Percentiles rank a stretch among this genome's conserved stretches.
Evolutionary conservation across 345 rosid genomes (phyloP).

Genomic region (Brassica juncea): DNA sequence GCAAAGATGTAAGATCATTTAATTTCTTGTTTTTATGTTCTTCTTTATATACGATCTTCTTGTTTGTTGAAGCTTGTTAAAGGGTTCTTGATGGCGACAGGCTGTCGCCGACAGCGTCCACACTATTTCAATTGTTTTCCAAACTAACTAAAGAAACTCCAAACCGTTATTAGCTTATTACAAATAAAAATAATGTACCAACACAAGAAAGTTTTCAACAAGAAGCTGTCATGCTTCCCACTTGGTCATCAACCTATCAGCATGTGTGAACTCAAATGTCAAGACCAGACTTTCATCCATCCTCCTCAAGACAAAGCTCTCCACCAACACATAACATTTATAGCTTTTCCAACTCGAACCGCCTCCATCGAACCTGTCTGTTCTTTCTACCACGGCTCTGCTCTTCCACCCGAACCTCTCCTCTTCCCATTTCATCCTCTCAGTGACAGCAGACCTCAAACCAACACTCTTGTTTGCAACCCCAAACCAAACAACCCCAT

Average conservation of each 20-base stretch:
- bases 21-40: neutral
- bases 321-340: conserved; percentile 59
- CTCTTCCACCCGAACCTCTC: conserved; percentile 57
- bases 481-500: conserved; percentile 50
- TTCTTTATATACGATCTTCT: neutral
- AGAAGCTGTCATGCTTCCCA: conserved; percentile 43
- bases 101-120: neutral
- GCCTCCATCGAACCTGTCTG: conserved; percentile 33
- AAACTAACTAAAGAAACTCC: neutral
- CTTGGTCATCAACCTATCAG: conserved; percentile 41
- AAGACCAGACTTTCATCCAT: conserved; percentile 55
- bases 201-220: neutral
- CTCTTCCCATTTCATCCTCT: conserved; percentile 61
- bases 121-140: neutral
- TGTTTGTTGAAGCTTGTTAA: neutral
- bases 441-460: conserved; percentile 43
- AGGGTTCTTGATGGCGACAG: neutral
- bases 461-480: conserved; percentile 43
- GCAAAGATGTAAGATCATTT: neutral
- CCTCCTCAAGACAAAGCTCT: conserved; percentile 61
- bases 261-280: conserved; percentile 52
- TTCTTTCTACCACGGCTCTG: conserved; percentile 34
- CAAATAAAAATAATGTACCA: neutral
- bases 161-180: neutral
- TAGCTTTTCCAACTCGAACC: conserved; percentile 51